phyloP scores from a whole-genome alignment of 2,329 filamentous ascomycete species.

The Thelonectria olida region DNA sequence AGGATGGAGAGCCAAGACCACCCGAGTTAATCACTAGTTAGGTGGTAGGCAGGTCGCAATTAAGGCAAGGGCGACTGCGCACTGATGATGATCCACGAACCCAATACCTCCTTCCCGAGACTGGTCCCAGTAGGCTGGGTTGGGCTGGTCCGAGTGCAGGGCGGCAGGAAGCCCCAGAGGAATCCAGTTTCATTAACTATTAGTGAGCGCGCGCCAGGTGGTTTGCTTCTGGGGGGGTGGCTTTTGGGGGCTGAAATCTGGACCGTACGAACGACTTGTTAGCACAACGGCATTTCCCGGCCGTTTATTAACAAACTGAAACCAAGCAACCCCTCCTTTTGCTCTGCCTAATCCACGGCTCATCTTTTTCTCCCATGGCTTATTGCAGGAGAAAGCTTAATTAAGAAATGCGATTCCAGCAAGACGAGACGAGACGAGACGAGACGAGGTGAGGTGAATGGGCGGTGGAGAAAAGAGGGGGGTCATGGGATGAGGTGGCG shows the following conservation, averaged over 20 bases:
- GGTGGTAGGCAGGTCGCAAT: no score
- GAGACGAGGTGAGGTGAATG: not conserved
- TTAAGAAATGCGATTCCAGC: no score
- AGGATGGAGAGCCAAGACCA: no score
- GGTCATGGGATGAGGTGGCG: not conserved
- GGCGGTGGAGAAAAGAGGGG: not conserved
- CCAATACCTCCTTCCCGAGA: not conserved
- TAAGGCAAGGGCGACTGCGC: not conserved
- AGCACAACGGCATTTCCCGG: not conserved
- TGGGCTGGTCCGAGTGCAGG: not conserved
- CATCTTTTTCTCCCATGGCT: no score
- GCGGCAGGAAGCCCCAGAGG: not conserved
- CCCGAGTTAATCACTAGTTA: no score
- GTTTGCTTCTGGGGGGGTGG: not conserved
- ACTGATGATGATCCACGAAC: not conserved
- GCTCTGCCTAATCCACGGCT: no score
- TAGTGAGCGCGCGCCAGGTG: not conserved
- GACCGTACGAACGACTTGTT: not conserved
- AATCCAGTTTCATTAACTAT: not conserved
- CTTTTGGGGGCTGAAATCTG: not conserved
- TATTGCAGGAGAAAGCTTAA: no score
- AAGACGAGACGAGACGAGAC: no score
- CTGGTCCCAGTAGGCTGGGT: no score
- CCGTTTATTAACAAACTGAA: not conserved
- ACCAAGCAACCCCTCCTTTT: not conserved